phyloP scores from a whole-genome alignment of 306 rosid genomes.

The Dryas alaskensis region DNA sequence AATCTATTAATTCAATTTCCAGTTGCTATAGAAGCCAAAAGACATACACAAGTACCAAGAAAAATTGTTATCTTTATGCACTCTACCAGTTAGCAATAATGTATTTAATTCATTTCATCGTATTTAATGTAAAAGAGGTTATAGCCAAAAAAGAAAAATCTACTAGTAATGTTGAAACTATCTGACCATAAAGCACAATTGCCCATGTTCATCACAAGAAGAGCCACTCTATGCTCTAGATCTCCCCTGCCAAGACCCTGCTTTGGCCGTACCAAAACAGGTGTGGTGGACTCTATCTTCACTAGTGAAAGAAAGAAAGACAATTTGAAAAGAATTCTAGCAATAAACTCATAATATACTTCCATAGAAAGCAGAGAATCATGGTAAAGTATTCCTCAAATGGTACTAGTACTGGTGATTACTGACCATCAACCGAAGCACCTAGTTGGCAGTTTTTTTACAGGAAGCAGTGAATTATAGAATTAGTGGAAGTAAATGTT shows the following conservation, averaged over 20 bases:
- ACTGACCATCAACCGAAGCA: too few species aligned
- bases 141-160: not conserved
- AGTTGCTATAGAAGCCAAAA: not conserved
- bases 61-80: not conserved
- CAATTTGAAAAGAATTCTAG: not conserved
- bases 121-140: not conserved
- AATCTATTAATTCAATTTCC: not conserved
- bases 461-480: not conserved
- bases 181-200: not conserved
- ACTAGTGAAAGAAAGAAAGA: not conserved
- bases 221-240: not conserved
- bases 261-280: not conserved
- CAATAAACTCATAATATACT: not conserved
- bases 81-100: not conserved
- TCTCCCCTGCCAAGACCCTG: not conserved
- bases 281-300: not conserved
- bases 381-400: not conserved
- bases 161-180: conserved; percentile 1
- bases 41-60: not conserved
- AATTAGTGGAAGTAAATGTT: conserved; percentile 4
- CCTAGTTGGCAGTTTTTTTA: not conserved
- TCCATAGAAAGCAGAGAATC: not conserved
- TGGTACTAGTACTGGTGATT: not conserved
- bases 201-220: not conserved
- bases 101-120: not conserved